These are phyloP conservation scores for Geum urbanum DNA, from an alignment of 306 rosid genomes.

Conservation along the genomic window DNA sequence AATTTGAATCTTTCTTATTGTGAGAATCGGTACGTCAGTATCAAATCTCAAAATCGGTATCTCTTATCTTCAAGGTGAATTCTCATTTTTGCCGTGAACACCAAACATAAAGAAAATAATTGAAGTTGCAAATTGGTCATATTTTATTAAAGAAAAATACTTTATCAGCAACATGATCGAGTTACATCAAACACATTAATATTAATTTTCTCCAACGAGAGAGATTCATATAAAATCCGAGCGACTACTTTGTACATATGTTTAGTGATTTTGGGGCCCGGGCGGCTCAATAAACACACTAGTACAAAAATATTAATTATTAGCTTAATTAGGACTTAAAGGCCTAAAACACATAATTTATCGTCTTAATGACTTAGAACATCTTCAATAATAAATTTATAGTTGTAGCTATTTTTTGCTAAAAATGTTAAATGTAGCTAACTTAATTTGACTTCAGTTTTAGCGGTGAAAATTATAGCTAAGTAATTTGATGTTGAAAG, in stretches of 20 bases:
- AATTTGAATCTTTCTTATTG: not conserved
- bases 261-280: not conserved
- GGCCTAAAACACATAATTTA: not conserved
- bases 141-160: too few relatives aligned
- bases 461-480: too few relatives aligned
- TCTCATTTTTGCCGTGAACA: not conserved
- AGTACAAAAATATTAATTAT: not conserved
- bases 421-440: too few relatives aligned
- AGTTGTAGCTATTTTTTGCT: too few relatives aligned
- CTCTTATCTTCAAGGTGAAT: not conserved
- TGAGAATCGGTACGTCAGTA: too few relatives aligned
- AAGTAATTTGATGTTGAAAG: too few relatives aligned
- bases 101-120: too few relatives aligned
- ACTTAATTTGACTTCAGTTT: too few relatives aligned
- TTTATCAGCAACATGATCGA: too few relatives aligned
- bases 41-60: too few relatives aligned
- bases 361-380: not conserved
- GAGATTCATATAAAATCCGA: not conserved
- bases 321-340: not conserved
- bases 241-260: not conserved
- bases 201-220: not conserved
- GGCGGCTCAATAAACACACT: not conserved
- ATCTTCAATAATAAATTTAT: too few relatives aligned
- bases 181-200: not conserved
- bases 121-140: too few relatives aligned